A percentile compares a stretch with the other conserved stretches of the same genome.
Conservation (phyloP, 805 yeast genomes). For the Lipomyces sp. region DNA sequence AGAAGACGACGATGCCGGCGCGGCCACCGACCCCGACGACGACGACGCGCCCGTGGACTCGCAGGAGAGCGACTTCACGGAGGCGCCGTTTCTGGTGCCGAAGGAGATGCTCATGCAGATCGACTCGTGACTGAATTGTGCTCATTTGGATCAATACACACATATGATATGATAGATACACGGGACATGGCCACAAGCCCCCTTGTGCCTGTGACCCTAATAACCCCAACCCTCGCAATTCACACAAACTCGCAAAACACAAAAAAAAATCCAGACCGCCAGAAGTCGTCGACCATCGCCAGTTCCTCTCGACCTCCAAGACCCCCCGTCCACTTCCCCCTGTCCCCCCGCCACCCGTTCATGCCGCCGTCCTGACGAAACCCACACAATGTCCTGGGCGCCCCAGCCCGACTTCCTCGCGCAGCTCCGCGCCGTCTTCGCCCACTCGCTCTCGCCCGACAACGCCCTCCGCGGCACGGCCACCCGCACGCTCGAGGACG, state of each 20-base stretch:
- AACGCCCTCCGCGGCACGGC: slow-evolving; percentile 59
- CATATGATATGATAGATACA: too few relatives aligned
- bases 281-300: too few relatives aligned
- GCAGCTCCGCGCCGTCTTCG: slow-evolving; percentile 64
- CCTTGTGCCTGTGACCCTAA: too few relatives aligned
- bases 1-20: neutral
- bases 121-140: neutral
- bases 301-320: too few relatives aligned
- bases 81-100: slow-evolving; percentile 25
- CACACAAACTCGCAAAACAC: too few relatives aligned
- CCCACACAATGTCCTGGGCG: slow-evolving; percentile 50
- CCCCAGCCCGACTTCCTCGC: slow-evolving; percentile 60
- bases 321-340: too few relatives aligned
- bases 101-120: slow-evolving; percentile 16
- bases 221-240: too few relatives aligned
- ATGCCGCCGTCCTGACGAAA: too few relatives aligned
- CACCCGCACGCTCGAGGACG: slow-evolving; percentile 62
- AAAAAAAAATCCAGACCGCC: too few relatives aligned
- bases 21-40: slow-evolving; percentile 3
- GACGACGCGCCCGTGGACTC: slow-evolving; percentile 4
- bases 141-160: too few relatives aligned
- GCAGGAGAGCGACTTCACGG: slow-evolving; percentile 14
- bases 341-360: too few relatives aligned
- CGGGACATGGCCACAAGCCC: too few relatives aligned
- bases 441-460: slow-evolving; percentile 66